Percentiles rank a stretch among this genome's conserved stretches.
phyloP scores from a whole-genome alignment of 2,329 filamentous ascomycete species.

The Didymosphaeria variabile region DNA sequence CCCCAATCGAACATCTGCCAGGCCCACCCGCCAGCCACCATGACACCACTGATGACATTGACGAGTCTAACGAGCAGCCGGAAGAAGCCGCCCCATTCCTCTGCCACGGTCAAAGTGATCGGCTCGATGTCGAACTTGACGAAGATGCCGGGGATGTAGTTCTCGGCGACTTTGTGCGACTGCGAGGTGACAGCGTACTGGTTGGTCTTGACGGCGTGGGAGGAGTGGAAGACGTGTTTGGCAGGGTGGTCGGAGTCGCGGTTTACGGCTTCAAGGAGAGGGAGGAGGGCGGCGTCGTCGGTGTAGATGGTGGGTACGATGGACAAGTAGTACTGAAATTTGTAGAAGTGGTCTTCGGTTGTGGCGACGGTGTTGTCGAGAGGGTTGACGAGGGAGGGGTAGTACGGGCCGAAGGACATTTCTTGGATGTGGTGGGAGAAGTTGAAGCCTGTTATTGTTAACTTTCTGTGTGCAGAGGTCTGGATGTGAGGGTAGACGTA shows the following conservation, averaged over 20 bases:
- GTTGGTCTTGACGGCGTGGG: slow-evolving; percentile 83
- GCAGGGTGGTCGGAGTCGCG: slow-evolving; percentile 48
- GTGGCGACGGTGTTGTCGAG: slow-evolving; percentile 88
- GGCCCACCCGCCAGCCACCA: slow-evolving; percentile 93
- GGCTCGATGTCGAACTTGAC: slow-evolving; percentile 99
- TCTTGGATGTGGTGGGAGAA: slow-evolving; percentile 97
- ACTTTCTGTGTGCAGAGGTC: not conserved
- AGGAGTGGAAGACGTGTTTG: slow-evolving; percentile 44
- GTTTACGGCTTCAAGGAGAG: slow-evolving; percentile 49
- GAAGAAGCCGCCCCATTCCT: slow-evolving; percentile 79
- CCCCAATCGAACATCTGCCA: slow-evolving; percentile 86
- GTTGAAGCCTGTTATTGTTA: slow-evolving; percentile 76
- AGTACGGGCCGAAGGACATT: slow-evolving; percentile 96
- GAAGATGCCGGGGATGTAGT: slow-evolving; percentile 84
- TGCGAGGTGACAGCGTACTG: slow-evolving; percentile 98
- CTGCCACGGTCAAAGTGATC: slow-evolving; percentile 84
- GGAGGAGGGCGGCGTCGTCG: slow-evolving; percentile 59
- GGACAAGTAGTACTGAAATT: slow-evolving; percentile 97
- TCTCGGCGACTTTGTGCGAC: slow-evolving; percentile 74
- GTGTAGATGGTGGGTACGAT: slow-evolving; percentile 94
- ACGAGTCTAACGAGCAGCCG: slow-evolving; percentile 81
- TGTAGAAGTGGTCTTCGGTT: slow-evolving; percentile 82
- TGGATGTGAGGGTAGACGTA: slow-evolving; percentile 57
- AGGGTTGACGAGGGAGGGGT: slow-evolving; percentile 90
- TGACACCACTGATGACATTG: slow-evolving; percentile 88